Evolutionary conservation across 2,329 filamentous ascomycete genomes (phyloP).

Genomic region (Arthrobotrys entomopaga): DNA sequence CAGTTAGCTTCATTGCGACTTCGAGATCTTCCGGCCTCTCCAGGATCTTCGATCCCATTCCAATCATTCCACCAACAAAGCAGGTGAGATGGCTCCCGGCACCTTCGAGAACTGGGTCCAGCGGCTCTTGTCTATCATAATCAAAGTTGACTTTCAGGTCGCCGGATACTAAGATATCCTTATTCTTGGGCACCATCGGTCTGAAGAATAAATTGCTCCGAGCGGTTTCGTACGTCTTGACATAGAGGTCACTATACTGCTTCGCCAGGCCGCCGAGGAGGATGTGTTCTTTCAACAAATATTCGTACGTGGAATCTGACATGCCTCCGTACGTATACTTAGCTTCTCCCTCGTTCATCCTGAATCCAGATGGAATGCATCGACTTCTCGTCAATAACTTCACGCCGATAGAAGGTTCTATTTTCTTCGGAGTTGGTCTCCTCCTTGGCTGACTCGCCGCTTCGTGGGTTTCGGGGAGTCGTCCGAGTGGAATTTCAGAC

Average conservation of each 20-base stretch:
- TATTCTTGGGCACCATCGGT: slow-evolving; percentile 75
- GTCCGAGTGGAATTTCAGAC: not conserved
- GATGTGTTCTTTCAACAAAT: slow-evolving; percentile 77
- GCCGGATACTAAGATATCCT: slow-evolving; percentile 79
- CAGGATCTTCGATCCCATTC: slow-evolving; percentile 73
- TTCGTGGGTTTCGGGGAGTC: not conserved
- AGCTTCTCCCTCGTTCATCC: slow-evolving; percentile 54
- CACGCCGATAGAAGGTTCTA: slow-evolving; percentile 2
- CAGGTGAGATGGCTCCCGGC: slow-evolving; percentile 65
- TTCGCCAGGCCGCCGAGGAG: slow-evolving; percentile 78
- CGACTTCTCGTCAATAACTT: slow-evolving; percentile 62
- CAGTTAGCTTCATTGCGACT: slow-evolving; percentile 71
- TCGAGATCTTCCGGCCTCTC: slow-evolving; percentile 70
- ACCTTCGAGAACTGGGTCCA: slow-evolving; percentile 39
- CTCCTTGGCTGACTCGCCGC: not conserved
- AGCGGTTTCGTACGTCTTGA: slow-evolving; percentile 73
- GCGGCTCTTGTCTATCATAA: slow-evolving; percentile 58
- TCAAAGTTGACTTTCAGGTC: slow-evolving; percentile 67
- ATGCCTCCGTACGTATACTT: slow-evolving; percentile 71
- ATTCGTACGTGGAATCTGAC: slow-evolving; percentile 77
- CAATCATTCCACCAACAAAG: slow-evolving; percentile 77
- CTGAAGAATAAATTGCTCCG: slow-evolving; percentile 80
- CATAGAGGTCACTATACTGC: slow-evolving; percentile 77
- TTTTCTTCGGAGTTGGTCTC: not conserved
- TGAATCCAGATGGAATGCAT: slow-evolving; percentile 38